Evolutionary conservation across 306 rosid genomes (phyloP).

Genomic region (Coriaria nepalensis): DNA sequence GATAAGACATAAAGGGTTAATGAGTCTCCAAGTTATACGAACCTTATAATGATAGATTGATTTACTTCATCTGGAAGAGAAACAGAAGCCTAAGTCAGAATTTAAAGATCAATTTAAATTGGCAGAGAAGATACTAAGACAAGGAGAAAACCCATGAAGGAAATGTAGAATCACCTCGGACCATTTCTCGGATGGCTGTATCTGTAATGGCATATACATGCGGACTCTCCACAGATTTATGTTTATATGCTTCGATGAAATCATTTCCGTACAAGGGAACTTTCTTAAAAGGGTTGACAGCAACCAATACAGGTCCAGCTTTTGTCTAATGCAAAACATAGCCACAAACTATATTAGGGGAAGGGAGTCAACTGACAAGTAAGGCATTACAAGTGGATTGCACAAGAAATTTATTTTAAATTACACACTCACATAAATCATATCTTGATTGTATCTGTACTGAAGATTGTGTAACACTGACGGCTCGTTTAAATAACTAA

Average conservation of each 20-base stretch:
- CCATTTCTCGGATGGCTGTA: constrained; percentile 89
- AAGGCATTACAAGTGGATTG: constrained; percentile 5
- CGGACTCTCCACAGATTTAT: constrained; percentile 58
- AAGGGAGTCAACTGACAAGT: constrained; percentile 8
- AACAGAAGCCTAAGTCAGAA: constrained; percentile 7
- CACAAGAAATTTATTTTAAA: constrained; percentile 4
- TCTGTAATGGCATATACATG: constrained; percentile 97
- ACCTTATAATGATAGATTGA: constrained; percentile 97
- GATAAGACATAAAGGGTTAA: no score
- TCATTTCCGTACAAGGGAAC: constrained; percentile 72
- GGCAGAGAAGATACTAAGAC: background rate
- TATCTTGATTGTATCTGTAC: constrained; percentile 68
- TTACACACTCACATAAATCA: constrained; percentile 69
- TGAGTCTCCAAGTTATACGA: no score
- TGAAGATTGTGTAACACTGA: constrained; percentile 86
- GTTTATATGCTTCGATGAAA: constrained; percentile 77
- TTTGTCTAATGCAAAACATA: constrained; percentile 50
- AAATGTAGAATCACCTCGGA: constrained; percentile 41
- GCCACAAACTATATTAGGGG: constrained; percentile 8
- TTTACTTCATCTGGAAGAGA: constrained; percentile 85
- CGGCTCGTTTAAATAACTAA: constrained; percentile 92
- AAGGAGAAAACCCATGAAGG: background rate
- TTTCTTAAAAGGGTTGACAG: constrained; percentile 88
- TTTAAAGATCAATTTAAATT: constrained; percentile 17
- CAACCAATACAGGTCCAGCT: constrained; percentile 98